Conservation (phyloP, 345 rosid genomes). For the Brassica incana region DNA sequence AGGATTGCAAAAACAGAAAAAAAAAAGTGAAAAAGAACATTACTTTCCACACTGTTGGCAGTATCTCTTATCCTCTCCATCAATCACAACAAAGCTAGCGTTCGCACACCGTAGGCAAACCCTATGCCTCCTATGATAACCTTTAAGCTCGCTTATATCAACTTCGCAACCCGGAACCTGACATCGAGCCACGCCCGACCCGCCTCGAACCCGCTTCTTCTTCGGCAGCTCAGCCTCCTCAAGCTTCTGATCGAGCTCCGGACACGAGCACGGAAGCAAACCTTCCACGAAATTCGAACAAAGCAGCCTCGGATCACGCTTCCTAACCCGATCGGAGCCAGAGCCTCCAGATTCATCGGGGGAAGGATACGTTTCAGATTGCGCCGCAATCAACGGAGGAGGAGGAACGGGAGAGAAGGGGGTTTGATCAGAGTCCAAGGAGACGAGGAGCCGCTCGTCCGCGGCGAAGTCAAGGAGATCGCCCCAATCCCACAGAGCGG, state of each 20-base stretch:
- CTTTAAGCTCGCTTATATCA: slow-evolving; percentile 90
- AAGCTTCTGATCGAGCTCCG: slow-evolving; percentile 74
- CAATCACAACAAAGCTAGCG: slow-evolving; percentile 58
- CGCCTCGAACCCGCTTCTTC: slow-evolving; percentile 56
- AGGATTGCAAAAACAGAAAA: neutral
- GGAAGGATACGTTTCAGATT: slow-evolving; percentile 33
- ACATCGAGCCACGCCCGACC: slow-evolving; percentile 50
- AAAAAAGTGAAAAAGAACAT: neutral
- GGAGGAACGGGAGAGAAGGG: slow-evolving; percentile 24
- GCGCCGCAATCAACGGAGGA: slow-evolving; percentile 14
- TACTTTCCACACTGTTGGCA: slow-evolving; percentile 99
- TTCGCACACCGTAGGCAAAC: slow-evolving; percentile 86
- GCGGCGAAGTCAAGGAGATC: slow-evolving; percentile 76
- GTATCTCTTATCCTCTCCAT: slow-evolving; percentile 79
- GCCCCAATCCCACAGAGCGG: slow-evolving; percentile 78
- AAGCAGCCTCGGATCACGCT: slow-evolving; percentile 82
- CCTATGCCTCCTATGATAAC: slow-evolving; percentile 85
- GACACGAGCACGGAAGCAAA: slow-evolving; percentile 80
- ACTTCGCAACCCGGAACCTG: slow-evolving; percentile 82
- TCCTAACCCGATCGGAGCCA: slow-evolving; percentile 58
- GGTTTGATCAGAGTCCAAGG: slow-evolving; percentile 42
- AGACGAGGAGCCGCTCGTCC: slow-evolving; percentile 56
- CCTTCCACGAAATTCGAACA: slow-evolving; percentile 94
- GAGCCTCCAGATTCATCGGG: slow-evolving; percentile 23
- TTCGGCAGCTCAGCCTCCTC: slow-evolving; percentile 63